Evolutionary conservation across 1,284 basidiomycete species (phyloP).

Genomic region (Cutaneotrichosporon spelunceum): DNA sequence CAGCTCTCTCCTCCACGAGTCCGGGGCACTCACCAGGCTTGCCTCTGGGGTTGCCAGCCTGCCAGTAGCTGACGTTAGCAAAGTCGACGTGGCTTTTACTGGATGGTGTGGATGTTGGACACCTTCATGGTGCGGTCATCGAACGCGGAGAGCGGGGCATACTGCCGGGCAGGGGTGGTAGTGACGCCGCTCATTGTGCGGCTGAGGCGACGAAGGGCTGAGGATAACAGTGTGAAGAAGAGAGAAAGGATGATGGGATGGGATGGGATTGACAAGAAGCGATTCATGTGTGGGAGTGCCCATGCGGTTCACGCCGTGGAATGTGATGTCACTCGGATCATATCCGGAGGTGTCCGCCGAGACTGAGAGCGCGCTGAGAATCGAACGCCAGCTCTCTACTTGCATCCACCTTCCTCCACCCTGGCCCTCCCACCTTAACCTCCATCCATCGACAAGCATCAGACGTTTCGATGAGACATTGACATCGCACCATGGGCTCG

Average conservation of each 20-base stretch:
- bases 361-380: neutral
- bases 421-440: no score
- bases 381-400: neutral
- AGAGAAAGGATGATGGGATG: neutral
- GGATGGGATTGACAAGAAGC: neutral
- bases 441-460: no score
- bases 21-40: conserved; percentile 44
- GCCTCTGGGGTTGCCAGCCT: conserved; percentile 72
- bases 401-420: neutral
- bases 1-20: neutral
- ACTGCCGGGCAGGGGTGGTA: conserved; percentile 33
- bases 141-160: conserved; percentile 63
- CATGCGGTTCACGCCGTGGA: neutral
- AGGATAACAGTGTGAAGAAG: neutral
- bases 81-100: conserved; percentile 57
- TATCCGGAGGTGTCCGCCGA: no score
- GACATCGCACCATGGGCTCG: conserved; percentile 1
- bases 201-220: neutral
- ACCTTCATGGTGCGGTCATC: conserved; percentile 67
- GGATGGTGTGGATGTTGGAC: conserved; percentile 68
- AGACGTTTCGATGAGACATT: neutral
- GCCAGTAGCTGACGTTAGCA: conserved; percentile 62
- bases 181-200: conserved; percentile 8
- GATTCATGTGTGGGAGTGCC: neutral
- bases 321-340: neutral